phyloP scores from a whole-genome alignment of 495 filamentous ascomycete species.

The Aspergillus sclerotiicarbonarius region DNA sequence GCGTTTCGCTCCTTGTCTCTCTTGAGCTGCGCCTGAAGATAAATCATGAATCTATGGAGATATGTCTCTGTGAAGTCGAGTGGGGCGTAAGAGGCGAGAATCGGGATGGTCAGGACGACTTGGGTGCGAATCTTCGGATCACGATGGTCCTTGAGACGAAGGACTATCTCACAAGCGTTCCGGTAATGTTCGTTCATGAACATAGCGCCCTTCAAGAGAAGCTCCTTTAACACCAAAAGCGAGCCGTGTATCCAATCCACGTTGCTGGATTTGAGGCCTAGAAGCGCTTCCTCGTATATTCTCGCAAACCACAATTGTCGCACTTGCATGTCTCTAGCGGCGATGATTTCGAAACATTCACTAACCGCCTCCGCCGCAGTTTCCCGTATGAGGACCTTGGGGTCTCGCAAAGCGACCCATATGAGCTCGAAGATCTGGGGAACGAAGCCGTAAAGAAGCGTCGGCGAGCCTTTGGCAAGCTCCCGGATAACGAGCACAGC shows the following conservation, averaged over 20 bases:
- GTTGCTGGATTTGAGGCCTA: constrained; percentile 73
- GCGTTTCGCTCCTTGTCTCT: constrained; percentile 89
- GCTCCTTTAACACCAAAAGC: constrained; percentile 83
- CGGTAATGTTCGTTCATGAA: constrained; percentile 92
- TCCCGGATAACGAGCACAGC: constrained; percentile 89
- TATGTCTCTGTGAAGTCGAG: constrained; percentile 78
- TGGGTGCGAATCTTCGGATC: constrained; percentile 84
- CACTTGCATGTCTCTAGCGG: constrained; percentile 79
- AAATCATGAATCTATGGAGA: constrained; percentile 94
- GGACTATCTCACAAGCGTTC: constrained; percentile 86
- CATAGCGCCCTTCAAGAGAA: constrained; percentile 92
- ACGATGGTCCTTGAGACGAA: constrained; percentile 85
- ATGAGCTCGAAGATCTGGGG: constrained; percentile 88
- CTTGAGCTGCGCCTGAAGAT: constrained; percentile 92
- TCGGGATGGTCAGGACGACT: constrained; percentile 84
- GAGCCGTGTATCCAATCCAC: constrained; percentile 89
- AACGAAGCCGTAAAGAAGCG: constrained; percentile 88
- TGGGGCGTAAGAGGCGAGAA: constrained; percentile 89
- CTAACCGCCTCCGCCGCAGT: constrained; percentile 87
- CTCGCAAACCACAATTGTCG: constrained; percentile 82
- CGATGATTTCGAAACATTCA: constrained; percentile 90
- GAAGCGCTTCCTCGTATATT: constrained; percentile 78
- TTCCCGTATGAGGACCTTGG: constrained; percentile 84
- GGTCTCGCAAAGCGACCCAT: constrained; percentile 89
- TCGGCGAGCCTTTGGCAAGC: constrained; percentile 85